These are phyloP conservation scores for Orbilia ellipsospora DNA, from an alignment of 2,329 filamentous ascomycete genomes.

Conservation along the genomic window DNA sequence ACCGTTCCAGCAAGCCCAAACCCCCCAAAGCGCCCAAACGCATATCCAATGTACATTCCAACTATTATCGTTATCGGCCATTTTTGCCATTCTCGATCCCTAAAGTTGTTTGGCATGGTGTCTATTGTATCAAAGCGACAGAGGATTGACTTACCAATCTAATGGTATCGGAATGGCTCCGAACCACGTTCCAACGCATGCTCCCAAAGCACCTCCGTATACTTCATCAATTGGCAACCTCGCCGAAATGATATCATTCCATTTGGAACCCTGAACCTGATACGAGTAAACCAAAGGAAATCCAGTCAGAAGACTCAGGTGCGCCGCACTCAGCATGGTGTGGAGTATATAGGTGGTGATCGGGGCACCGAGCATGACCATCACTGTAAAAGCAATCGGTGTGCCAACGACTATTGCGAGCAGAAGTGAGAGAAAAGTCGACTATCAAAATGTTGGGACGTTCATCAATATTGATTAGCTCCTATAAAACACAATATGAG, in stretches of 20 bases:
- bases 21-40: constrained; percentile 74
- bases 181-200: constrained; percentile 84
- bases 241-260: constrained; percentile 76
- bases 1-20: constrained; percentile 64
- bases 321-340: constrained; percentile 81
- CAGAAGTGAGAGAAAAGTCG: constrained; percentile 76
- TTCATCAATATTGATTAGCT: background rate
- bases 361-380: constrained; percentile 92
- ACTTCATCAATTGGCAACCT: constrained; percentile 82
- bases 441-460: constrained; percentile 64
- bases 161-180: constrained; percentile 94
- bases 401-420: constrained; percentile 67
- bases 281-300: constrained; percentile 87
- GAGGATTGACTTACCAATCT: constrained; percentile 74
- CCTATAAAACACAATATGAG: background rate
- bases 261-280: constrained; percentile 77
- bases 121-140: background rate
- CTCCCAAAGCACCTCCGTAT: constrained; percentile 83
- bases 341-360: constrained; percentile 81
- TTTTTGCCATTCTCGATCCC: constrained; percentile 97
- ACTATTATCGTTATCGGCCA: constrained; percentile 93
- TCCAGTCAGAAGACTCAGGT: constrained; percentile 80
- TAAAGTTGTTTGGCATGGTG: constrained; percentile 57
- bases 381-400: constrained; percentile 69
- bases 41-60: constrained; percentile 83